Evolutionary conservation across 2,329 filamentous ascomycete species (phyloP), one percentile per base, ranked within the genome.

Genomic region (Aureobasidium sp.): DNA sequence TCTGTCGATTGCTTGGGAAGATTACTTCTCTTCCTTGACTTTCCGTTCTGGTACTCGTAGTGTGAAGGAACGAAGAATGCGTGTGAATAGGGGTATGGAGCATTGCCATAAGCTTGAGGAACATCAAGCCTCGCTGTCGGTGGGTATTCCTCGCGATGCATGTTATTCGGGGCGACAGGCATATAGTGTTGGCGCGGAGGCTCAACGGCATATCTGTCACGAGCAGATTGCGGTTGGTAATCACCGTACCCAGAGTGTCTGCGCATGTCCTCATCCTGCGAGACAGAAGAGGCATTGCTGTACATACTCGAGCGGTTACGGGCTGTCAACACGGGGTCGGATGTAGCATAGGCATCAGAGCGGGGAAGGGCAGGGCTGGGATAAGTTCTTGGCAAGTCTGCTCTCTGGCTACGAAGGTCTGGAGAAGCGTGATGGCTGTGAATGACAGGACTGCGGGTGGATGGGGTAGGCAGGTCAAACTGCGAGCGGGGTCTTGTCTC

Each of bases 1-100:
- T 74, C 72, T 48, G 72, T 74, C 36, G 72, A 73, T 63, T 72
- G 71, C 62, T 74, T 74, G 7, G 72, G 72, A 47, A 74, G 57
- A 51, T 74, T 74, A 65, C 72, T 74, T 55, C 72, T 65, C 63
- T 74, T 74, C 12, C 72, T 69, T 32, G 71, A 69, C 57, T 73
- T 73, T 39, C 69, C 69, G 39, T 73, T 69, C 64, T 73, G 70
- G 63, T 73, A 72, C 47, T 74, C 72, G 63, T 73, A 74, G 20
- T 63, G 62, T 27, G 62, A 53, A 9, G 62, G 55, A 32, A 63
- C 62, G 32, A 63, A 63, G 43, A 59, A 63, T 7, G 62, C 48
- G 27, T 63, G 62, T 24, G 55, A 57, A 32, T 63, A 63, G 36
- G 52, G 46, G 32, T 63, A 59, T 13, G 61, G 61, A 29, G 61